A percentile compares a stretch with the other conserved stretches of the same genome.
Conservation (phyloP, 257 asterid genomes). For the Scutellaria baicalensis region DNA sequence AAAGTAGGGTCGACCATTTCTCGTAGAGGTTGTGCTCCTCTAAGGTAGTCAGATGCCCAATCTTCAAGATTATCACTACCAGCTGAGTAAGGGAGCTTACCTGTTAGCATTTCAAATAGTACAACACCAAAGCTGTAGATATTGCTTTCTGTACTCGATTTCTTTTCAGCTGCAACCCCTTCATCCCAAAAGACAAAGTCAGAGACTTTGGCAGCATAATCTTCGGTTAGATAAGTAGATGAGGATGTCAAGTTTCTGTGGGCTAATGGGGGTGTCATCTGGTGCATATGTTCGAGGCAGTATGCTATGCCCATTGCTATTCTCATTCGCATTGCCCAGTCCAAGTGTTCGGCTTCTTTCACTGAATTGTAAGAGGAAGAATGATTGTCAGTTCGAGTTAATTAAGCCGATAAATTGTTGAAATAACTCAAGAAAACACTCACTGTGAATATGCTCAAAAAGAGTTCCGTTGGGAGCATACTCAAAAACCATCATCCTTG, state of each 20-base stretch:
- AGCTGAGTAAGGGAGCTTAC: constrained; percentile 66
- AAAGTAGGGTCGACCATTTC: constrained; percentile 72
- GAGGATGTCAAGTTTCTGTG: constrained; percentile 71
- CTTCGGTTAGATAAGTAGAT: constrained; percentile 62
- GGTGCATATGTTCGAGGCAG: constrained; percentile 79
- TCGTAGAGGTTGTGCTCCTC: constrained; percentile 33
- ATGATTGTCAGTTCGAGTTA: constrained; percentile 19
- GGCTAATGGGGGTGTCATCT: constrained; percentile 42
- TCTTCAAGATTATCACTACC: constrained; percentile 44
- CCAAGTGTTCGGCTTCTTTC: constrained; percentile 90
- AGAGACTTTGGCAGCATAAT: constrained; percentile 77
- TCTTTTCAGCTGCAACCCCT: constrained; percentile 21
- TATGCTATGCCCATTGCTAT: constrained; percentile 78
- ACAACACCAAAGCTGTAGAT: constrained; percentile 76
- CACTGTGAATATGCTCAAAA: constrained; percentile 85
- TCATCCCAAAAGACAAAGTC: constrained; percentile 54
- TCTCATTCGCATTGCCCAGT: constrained; percentile 70
- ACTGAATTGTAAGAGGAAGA: constrained; percentile 34
- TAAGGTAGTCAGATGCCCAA: constrained; percentile 80
- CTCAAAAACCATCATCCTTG: constrained; percentile 88
- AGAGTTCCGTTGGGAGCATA: constrained; percentile 94
- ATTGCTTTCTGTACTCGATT: constrained; percentile 34
- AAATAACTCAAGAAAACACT: constrained; percentile 21
- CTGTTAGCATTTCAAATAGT: constrained; percentile 66
- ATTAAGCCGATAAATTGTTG: neutral